These are phyloP conservation scores for Mrakia frigida DNA, from an alignment of 768 basidiomycete species.

Conservation along the genomic window DNA sequence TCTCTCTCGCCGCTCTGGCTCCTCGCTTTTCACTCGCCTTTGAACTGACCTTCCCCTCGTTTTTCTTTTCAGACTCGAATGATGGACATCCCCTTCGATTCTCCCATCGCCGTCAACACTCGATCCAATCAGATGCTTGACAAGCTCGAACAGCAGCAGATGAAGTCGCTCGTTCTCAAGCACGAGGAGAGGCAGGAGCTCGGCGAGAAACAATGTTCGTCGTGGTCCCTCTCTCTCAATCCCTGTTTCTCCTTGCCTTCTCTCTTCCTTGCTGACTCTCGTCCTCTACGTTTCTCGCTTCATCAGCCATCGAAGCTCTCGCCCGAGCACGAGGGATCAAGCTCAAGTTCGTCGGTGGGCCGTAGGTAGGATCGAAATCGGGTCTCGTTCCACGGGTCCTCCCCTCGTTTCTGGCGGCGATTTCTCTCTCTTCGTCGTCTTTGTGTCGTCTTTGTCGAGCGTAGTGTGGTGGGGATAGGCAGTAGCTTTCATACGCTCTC, in stretches of 20 bases:
- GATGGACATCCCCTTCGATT: slow-evolving; percentile 79
- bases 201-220: slow-evolving; percentile 35
- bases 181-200: slow-evolving; percentile 44
- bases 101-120: slow-evolving; percentile 83
- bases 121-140: slow-evolving; percentile 86
- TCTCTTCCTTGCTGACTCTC: neutral
- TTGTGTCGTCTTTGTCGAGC: no score
- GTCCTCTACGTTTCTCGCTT: neutral
- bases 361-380: neutral
- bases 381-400: neutral
- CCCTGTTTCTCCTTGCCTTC: neutral
- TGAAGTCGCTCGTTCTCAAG: slow-evolving; percentile 66
- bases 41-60: neutral
- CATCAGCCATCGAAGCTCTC: slow-evolving; percentile 13
- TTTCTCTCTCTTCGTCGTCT: no score
- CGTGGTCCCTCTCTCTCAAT: neutral
- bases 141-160: slow-evolving; percentile 91
- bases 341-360: slow-evolving; percentile 18
- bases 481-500: no score
- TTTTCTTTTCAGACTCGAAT: slow-evolving; percentile 61
- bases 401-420: neutral
- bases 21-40: no score
- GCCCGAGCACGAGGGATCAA: slow-evolving; percentile 24
- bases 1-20: neutral
- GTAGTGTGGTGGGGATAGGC: no score